phyloP scores from a whole-genome alignment of 495 filamentous ascomycete species.

The Eremomyces bilateralis region DNA sequence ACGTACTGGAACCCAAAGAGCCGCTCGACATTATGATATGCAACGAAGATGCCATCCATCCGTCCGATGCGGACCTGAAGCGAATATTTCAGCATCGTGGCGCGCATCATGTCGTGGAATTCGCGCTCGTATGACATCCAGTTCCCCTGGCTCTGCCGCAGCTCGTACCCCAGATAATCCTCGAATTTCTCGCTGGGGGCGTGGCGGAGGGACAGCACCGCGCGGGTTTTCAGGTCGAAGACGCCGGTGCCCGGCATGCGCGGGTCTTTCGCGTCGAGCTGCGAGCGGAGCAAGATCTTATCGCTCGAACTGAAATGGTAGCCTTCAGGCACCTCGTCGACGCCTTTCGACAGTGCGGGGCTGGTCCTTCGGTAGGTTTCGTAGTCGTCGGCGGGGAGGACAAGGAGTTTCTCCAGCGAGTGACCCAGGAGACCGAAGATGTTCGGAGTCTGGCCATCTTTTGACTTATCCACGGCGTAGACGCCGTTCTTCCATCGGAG shows the following conservation, averaged over 20 bases:
- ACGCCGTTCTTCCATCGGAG: slow-evolving; percentile 61
- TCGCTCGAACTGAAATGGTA: slow-evolving; percentile 76
- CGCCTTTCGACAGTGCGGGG: slow-evolving; percentile 32
- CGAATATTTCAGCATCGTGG: slow-evolving; percentile 91
- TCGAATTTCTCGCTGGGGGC: slow-evolving; percentile 40
- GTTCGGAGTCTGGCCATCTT: slow-evolving; percentile 69
- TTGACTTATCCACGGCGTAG: slow-evolving; percentile 97
- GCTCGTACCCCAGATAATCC: slow-evolving; percentile 70
- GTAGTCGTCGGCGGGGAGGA: slow-evolving; percentile 53
- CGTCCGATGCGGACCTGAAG: slow-evolving; percentile 88
- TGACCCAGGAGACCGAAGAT: slow-evolving; percentile 78
- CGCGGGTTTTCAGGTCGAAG: slow-evolving; percentile 93
- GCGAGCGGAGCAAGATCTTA: slow-evolving; percentile 90
- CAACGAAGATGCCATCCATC: slow-evolving; percentile 99
- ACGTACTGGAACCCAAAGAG: slow-evolving; percentile 98
- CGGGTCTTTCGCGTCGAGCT: slow-evolving; percentile 78
- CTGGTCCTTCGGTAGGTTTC: slow-evolving; percentile 57
- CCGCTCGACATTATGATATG: slow-evolving; percentile 81
- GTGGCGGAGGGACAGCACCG: slow-evolving; percentile 80
- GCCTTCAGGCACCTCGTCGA: slow-evolving; percentile 34
- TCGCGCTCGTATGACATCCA: slow-evolving; percentile 90
- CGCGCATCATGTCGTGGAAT: slow-evolving; percentile 88
- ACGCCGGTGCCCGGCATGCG: slow-evolving; percentile 78
- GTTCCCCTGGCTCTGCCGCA: slow-evolving; percentile 44
- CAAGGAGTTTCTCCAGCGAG: slow-evolving; percentile 93